These are phyloP conservation scores for Mycena haematopus DNA, from an alignment of 768 basidiomycete genomes.

Conservation along the genomic window DNA sequence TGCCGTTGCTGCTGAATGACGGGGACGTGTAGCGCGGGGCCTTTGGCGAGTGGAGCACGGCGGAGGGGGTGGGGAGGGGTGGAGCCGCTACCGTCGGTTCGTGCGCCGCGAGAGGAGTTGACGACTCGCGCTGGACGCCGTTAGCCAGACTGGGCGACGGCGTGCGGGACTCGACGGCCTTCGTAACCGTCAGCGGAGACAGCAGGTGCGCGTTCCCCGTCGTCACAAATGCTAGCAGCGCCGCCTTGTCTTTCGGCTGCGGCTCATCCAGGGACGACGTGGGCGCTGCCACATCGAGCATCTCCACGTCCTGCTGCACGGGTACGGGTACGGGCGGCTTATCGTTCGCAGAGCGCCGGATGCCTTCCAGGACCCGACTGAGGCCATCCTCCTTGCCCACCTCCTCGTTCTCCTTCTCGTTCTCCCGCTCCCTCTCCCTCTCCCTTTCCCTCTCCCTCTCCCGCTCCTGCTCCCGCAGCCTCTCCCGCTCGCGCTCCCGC, in stretches of 20 bases:
- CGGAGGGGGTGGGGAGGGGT: background rate
- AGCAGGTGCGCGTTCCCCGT: constrained; percentile 6
- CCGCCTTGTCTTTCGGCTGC: background rate
- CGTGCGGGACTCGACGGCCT: constrained; percentile 14
- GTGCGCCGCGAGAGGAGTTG: background rate
- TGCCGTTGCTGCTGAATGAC: constrained; percentile 13
- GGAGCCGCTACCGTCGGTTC: background rate
- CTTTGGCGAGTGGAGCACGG: constrained; percentile 10
- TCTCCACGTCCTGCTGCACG: constrained; percentile 12
- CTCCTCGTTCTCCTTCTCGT: constrained; percentile 24
- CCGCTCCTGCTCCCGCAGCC: background rate
- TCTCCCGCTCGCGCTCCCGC: constrained; percentile 6
- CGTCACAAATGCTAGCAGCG: constrained; percentile 12
- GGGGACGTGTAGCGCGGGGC: constrained; percentile 14
- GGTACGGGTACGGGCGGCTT: background rate
- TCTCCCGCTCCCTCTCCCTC: constrained; percentile 3
- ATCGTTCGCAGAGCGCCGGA: constrained; percentile 19
- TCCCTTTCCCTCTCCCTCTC: constrained; percentile 11
- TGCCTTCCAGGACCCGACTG: constrained; percentile 14
- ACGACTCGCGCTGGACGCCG: constrained; percentile 15
- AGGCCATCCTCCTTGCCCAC: constrained; percentile 25
- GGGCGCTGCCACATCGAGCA: background rate
- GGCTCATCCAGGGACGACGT: background rate
- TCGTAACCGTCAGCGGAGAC: constrained; percentile 18
- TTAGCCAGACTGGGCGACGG: constrained; percentile 13